Evolutionary conservation across 352 stramenopile species (phyloP).

Genomic region (Blastocystis hominis): DNA sequence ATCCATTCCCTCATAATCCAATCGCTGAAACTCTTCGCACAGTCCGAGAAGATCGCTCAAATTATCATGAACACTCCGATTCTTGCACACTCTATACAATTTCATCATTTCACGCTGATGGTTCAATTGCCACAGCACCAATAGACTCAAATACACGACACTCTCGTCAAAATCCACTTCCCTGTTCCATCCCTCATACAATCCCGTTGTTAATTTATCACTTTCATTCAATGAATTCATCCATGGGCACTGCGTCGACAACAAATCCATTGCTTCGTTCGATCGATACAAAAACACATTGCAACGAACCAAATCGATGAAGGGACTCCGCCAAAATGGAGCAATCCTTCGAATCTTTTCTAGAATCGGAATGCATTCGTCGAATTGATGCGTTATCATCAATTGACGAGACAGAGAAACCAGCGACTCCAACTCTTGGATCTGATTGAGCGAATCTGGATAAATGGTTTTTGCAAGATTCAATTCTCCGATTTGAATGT

Average conservation of each 20-base stretch:
- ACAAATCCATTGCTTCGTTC: neutral
- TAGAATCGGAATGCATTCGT: neutral
- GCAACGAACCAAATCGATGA: neutral
- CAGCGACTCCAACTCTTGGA: neutral
- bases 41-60: neutral
- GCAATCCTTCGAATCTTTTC: neutral
- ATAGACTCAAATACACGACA: neutral
- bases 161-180: neutral
- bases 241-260: neutral
- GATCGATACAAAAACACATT: neutral
- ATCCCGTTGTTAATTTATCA: neutral
- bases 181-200: neutral
- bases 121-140: neutral
- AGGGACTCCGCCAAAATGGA: conserved; percentile 23
- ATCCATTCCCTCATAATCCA: neutral
- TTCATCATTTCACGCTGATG: neutral
- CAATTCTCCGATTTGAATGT: neutral
- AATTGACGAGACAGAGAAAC: neutral
- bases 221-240: neutral
- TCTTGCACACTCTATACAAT: neutral
- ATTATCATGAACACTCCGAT: neutral
- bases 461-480: neutral
- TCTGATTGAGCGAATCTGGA: neutral
- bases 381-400: neutral
- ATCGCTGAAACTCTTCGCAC: neutral